Evolutionary conservation across 208 protist genomes (phyloP), one percentile per base, ranked within the genome.

Genomic region (Wallacemonas sp.): DNA sequence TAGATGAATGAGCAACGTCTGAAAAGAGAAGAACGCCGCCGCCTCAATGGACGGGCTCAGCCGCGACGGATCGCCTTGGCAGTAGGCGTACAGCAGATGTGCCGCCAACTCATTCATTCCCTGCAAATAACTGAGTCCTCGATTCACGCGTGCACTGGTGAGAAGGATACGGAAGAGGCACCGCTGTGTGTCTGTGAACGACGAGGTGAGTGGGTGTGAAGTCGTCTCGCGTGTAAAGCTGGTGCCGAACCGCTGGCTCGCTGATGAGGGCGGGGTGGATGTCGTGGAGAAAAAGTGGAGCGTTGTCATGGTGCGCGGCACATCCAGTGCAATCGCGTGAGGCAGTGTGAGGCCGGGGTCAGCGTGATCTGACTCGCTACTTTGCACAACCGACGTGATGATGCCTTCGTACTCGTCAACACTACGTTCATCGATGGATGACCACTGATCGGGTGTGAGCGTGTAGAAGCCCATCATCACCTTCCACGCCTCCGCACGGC

Each of bases 61-160:
- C 12, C 68, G 66, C 1, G 46, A 44, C 9, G 46, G 22, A 6
- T 79, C 66, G 4, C 81, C 86, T 32, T 55, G 39, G 6, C 78
- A 65, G 41, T 87, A 92, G 2, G 85, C 81, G 59, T 84, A 91
- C 2, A 96, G 67, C 10, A 94, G 66, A 41, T 92, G 83, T 4
- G 74, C 85, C 1, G 84, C 83, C 19, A 92, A 69, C 39, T 93
- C 84, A 63, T 92, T 96, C 87, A 93, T 93, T 0, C 86, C 86
- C 55, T 92, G 87, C 15, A 94, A 82, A 63, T 94, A 97, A 6
- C 82, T 76, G 22, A 93, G 44, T 0, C 87, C 81, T 24, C 78
- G 89, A 48, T 95, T 93, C 0, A 84, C 78, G 9, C 44, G 60
- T 15, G 81, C 83, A 9, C 83, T 79, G 4, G 82, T 78, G 54